Base-by-base conservation (phyloP, 176 grass and related monocot genomes). In the Rhynchospora pubera region DNA sequence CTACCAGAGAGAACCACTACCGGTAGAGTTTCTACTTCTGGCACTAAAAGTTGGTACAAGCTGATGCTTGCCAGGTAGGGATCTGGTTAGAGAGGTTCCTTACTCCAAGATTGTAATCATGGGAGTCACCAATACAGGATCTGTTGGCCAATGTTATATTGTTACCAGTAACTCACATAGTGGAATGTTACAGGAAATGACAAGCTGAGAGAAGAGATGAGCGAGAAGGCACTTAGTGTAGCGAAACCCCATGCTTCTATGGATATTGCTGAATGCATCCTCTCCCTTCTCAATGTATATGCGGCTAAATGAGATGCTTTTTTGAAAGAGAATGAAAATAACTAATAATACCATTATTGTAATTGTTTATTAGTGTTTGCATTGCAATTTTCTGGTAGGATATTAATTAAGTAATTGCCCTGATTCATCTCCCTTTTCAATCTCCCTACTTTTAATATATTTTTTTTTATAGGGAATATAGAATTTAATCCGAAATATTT, bases 181-280 rank as follows among this genome's bases (percentile, higher is more conserved):
- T 67, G 43, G 32, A 22, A 62, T 84, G 76, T 63, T 89, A 68
- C 84, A 97, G 94, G 91, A 87, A 85, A 97, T 86, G 88, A 87
- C 50, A 91, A 85, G 70, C 76, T 97, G 75, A 93, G 89, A 90
- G 80, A 90, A 77, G 94, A 93, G 63, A 97, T 97, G 84, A 88
- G 87, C 53, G 82, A 88, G 69, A 97, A 91, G 89, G 94, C 94
- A 83, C 57, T 90, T 56, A 87, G 75, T 79, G 87, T 80, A 79
- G 57, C 94, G 44, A 88, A 73, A 65, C 94, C 91, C 39, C 70
- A 91, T 89, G 79, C 94, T 77, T 91, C 91, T 1, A 78, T 83
- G 86, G 74, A 93, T 77, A 91, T 97, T 84, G 89, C 87, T 77
- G 45, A 77, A 84, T 87, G 89, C 75, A 91, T 97, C 32, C 81